A percentile compares a stretch with the other conserved stretches of the same genome.
Conservation (phyloP, 768 basidiomycete genomes). For the Hygrocybe coccinea region DNA sequence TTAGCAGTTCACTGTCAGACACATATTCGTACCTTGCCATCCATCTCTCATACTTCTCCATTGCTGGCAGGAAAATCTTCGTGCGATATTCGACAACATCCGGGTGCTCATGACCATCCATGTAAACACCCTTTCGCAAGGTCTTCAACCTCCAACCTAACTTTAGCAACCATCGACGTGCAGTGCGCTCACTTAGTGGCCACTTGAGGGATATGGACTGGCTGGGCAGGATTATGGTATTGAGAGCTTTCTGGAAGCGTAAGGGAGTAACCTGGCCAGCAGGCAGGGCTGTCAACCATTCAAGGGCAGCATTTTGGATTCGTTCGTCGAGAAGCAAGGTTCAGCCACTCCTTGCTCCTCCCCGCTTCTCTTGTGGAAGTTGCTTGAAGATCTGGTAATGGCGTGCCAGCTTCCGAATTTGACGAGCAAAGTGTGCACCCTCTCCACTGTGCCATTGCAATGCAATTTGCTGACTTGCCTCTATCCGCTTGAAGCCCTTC, state of each 20-base stretch:
- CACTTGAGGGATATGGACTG: conserved; percentile 8
- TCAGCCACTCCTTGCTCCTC: conserved; percentile 9
- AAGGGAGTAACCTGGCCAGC: conserved; percentile 13
- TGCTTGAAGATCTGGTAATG: conserved; percentile 26
- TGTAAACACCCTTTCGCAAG: conserved; percentile 27
- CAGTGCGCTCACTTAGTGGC: conserved; percentile 19
- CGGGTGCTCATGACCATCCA: conserved; percentile 32
- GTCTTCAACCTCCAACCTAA: conserved; percentile 26
- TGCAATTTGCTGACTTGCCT: conserved; percentile 25
- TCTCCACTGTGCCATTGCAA: conserved; percentile 24
- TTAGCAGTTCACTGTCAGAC: conserved; percentile 6
- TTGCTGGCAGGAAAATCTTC: conserved; percentile 18
- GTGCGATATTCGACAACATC: conserved; percentile 33
- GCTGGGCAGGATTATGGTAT: conserved; percentile 14
- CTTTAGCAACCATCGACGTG: conserved; percentile 28
- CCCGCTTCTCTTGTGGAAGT: conserved; percentile 17
- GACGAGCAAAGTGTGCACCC: conserved; percentile 19
- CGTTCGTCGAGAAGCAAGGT: conserved; percentile 11
- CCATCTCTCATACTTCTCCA: conserved; percentile 10
- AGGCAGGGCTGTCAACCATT: conserved; percentile 13
- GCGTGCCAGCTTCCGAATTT: conserved; percentile 17
- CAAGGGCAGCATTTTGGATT: conserved; percentile 5
- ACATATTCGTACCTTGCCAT: conserved; percentile 8
- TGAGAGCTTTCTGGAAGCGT: conserved; percentile 11
- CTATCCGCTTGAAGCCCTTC: conserved; percentile 18